These are phyloP conservation scores for Westerdykella sp. DNA, from an alignment of 2,329 filamentous ascomycete species.

Conservation along the genomic window DNA sequence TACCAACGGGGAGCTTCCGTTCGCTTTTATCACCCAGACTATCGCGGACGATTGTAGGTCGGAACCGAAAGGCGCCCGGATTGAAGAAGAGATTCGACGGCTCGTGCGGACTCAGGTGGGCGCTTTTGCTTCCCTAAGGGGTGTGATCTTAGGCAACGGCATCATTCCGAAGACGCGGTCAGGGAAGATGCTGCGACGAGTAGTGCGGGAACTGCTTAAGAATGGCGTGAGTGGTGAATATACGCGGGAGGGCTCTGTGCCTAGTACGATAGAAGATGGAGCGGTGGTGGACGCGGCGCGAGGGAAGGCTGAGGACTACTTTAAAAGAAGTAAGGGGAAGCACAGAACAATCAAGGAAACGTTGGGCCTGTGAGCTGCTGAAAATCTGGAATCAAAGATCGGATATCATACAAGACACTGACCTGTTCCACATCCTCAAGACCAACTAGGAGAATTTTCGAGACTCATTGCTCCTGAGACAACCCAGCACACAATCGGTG, in stretches of 20 bases:
- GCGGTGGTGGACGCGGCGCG: slow-evolving; percentile 65
- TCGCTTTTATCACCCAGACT: slow-evolving; percentile 65
- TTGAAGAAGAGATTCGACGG: slow-evolving; percentile 59
- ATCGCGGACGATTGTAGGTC: slow-evolving; percentile 44
- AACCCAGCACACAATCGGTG: too few relatives aligned
- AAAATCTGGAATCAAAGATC: too few relatives aligned
- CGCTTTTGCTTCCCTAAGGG: slow-evolving; percentile 71
- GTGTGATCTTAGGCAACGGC: slow-evolving; percentile 71
- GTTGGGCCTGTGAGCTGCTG: too few relatives aligned
- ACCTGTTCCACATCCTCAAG: too few relatives aligned
- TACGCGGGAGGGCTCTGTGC: slow-evolving; percentile 61
- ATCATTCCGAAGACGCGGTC: slow-evolving; percentile 83
- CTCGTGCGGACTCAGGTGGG: slow-evolving; percentile 71
- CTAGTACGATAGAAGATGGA: slow-evolving; percentile 73
- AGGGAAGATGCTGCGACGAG: slow-evolving; percentile 74
- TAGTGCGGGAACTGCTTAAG: slow-evolving; percentile 74
- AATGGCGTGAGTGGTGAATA: slow-evolving; percentile 65
- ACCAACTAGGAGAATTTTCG: too few relatives aligned
- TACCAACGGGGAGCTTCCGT: slow-evolving; percentile 79
- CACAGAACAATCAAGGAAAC: too few relatives aligned
- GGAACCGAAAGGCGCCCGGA: slow-evolving; percentile 40
- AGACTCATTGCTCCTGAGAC: too few relatives aligned
- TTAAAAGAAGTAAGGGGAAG: slow-evolving; percentile 34
- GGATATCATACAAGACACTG: too few relatives aligned
- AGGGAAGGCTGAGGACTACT: slow-evolving; percentile 64